Base-by-base conservation (phyloP, 2,329 filamentous ascomycete genomes). In the Chalara sp. region DNA sequence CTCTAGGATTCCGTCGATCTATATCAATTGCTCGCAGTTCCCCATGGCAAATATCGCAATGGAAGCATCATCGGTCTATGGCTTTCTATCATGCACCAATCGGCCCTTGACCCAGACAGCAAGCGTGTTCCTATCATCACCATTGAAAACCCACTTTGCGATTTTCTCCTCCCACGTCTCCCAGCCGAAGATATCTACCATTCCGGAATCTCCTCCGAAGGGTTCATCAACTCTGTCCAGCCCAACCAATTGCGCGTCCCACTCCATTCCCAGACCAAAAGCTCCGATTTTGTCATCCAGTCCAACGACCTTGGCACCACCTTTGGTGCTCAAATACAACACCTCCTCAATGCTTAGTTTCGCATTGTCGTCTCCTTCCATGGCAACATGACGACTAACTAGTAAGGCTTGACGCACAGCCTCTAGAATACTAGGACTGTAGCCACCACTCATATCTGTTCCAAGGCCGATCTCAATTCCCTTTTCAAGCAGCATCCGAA, bases 101-200 rank as follows among this genome's bases (percentile, higher is more conserved):
- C 82, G 72, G 3, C 93, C 93, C 65, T 78, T 83, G 1, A 97
- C 90, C 92, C 92, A 99, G 5, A 99, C 93, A 59, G 78, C 83
- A 61, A 77, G 78, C 3, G 90, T 92, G 67, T 97, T 97, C 59
- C 92, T 76, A 70, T 97, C 93, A 72, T 97, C 91, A 0, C 93
- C 93, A 58, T 81, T 87, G 70, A 87, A 99, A 54, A 97, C 74
- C 93, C 93, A 99, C 74, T 99, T 99, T 48, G 89, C 87, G 8
- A 97, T 71, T 63, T 75, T 81, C 62, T 97, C 89, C 39, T 86
- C 81, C 89, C 87, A 95, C n/a, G 65, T 80, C 76, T 97, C 92
- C 80, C 85, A 89, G 1, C 90, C 91, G 72, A 96, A 99, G 0
- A 96, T 68, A 68, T 96, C 90, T 0, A 96, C 89, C 44, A 84